Evolutionary conservation across 2,329 filamentous ascomycete species (phyloP).

Genomic region (Colletotrichum paranaense): DNA sequence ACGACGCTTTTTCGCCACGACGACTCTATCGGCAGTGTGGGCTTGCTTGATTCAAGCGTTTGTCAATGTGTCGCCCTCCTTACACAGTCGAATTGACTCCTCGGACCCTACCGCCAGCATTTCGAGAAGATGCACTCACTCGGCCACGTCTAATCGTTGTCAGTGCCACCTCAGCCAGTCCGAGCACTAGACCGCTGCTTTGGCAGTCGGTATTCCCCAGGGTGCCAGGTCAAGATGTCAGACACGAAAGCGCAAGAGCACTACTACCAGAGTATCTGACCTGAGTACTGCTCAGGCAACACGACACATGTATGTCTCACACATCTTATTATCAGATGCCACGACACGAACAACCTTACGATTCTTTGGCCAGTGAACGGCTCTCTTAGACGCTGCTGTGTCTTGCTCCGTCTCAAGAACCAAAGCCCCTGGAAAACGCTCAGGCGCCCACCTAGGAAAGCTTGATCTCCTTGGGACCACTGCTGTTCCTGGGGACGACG

Average conservation of each 20-base stretch:
- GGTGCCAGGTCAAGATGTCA: neutral
- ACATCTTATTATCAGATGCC: slow-evolving; percentile 15
- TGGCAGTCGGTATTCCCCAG: slow-evolving; percentile 7
- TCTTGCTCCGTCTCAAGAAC: slow-evolving; percentile 21
- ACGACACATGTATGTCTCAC: slow-evolving; percentile 28
- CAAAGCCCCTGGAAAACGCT: slow-evolving; percentile 16
- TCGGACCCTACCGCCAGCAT: slow-evolving; percentile 7
- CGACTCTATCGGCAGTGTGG: neutral
- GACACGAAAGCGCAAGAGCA: slow-evolving; percentile 4
- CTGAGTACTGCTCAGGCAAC: neutral
- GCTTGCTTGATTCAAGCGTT: slow-evolving; percentile 21
- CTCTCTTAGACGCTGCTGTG: slow-evolving; percentile 5
- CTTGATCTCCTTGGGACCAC: slow-evolving; percentile 8
- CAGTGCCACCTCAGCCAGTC: slow-evolving; percentile 17
- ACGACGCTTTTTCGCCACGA: slow-evolving; percentile 34
- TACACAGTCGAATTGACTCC: slow-evolving; percentile 3
- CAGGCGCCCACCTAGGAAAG: slow-evolving; percentile 15
- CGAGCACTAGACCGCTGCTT: slow-evolving; percentile 7
- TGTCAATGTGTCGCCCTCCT: slow-evolving; percentile 15
- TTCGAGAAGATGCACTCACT: slow-evolving; percentile 5
- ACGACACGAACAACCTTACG: neutral
- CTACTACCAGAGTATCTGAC: neutral
- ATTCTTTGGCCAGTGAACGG: neutral
- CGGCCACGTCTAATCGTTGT: neutral
- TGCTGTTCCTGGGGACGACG: neutral